Evolutionary conservation across 208 protist genomes (phyloP).

Genomic region (Trypanosoma melophagium): DNA sequence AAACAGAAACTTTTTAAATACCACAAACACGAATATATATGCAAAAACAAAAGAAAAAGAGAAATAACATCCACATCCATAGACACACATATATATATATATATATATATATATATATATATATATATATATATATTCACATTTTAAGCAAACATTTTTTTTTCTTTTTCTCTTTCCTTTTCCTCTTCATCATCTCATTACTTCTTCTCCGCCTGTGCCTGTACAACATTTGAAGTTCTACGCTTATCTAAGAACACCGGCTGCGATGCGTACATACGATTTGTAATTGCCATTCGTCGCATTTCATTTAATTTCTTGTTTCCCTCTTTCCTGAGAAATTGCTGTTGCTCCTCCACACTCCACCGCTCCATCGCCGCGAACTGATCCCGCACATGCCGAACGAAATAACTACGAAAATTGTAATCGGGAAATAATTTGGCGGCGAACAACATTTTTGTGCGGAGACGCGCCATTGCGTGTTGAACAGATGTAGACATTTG

Average conservation of each 20-base stretch:
- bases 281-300: slow-evolving; percentile 85
- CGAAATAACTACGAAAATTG: slow-evolving; percentile 89
- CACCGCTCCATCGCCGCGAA: slow-evolving; percentile 51
- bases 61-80: background rate
- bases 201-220: slow-evolving; percentile 3
- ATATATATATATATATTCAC: slow-evolving; percentile 24
- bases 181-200: background rate
- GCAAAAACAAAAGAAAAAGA: slow-evolving; percentile 8
- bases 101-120: slow-evolving; percentile 39
- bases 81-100: slow-evolving; percentile 16
- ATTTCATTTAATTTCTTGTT: slow-evolving; percentile 67
- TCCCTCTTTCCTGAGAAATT: slow-evolving; percentile 55
- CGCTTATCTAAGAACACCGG: slow-evolving; percentile 66
- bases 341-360: slow-evolving; percentile 49
- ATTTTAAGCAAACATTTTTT: background rate
- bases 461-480: slow-evolving; percentile 48
- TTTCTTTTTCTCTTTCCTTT: background rate
- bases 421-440: slow-evolving; percentile 80
- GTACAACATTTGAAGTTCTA: slow-evolving; percentile 4
- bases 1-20: too few relatives aligned
- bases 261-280: slow-evolving; percentile 72
- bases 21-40: background rate
- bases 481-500: slow-evolving; percentile 31
- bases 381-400: slow-evolving; percentile 77
- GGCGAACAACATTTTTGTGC: slow-evolving; percentile 50